phyloP scores from a whole-genome alignment of 768 basidiomycete genomes.

The Calvatia gigantea region DNA sequence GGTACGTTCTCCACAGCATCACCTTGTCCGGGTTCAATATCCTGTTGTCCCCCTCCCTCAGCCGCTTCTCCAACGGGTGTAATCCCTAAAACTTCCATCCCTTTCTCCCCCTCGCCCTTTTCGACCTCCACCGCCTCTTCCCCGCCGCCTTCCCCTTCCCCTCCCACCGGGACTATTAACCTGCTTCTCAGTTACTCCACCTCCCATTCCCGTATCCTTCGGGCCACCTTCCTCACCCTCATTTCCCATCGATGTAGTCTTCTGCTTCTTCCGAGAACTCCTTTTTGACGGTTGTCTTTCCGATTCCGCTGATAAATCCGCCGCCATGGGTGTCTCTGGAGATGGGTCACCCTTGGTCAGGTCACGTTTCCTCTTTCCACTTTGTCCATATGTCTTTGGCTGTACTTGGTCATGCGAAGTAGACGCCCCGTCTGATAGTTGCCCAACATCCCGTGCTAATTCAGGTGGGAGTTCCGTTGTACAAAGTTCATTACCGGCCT shows the following conservation, averaged over 20 bases:
- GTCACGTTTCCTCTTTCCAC: conserved; percentile 14
- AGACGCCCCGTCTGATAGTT: background rate
- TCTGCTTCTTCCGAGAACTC: background rate
- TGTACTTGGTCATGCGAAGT: background rate
- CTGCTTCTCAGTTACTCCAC: background rate
- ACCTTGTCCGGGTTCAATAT: too few relatives aligned
- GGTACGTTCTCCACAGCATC: too few relatives aligned
- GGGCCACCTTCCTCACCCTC: background rate
- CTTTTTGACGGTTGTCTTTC: background rate
- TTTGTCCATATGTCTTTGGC: background rate
- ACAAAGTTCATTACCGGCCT: background rate
- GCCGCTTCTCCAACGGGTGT: too few relatives aligned
- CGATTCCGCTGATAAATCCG: background rate
- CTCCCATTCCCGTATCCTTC: background rate
- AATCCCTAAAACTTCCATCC: too few relatives aligned
- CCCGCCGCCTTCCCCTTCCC: background rate
- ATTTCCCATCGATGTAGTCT: background rate
- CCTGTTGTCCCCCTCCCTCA: too few relatives aligned
- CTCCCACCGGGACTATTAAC: too few relatives aligned
- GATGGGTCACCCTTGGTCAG: background rate
- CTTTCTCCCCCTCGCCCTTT: background rate
- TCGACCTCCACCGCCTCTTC: background rate
- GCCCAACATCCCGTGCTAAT: background rate
- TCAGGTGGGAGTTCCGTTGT: background rate
- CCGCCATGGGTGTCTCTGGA: background rate